These are phyloP conservation scores for Thalassia testudinum DNA, from an alignment of 116 monocot species.

Conservation along the genomic window DNA sequence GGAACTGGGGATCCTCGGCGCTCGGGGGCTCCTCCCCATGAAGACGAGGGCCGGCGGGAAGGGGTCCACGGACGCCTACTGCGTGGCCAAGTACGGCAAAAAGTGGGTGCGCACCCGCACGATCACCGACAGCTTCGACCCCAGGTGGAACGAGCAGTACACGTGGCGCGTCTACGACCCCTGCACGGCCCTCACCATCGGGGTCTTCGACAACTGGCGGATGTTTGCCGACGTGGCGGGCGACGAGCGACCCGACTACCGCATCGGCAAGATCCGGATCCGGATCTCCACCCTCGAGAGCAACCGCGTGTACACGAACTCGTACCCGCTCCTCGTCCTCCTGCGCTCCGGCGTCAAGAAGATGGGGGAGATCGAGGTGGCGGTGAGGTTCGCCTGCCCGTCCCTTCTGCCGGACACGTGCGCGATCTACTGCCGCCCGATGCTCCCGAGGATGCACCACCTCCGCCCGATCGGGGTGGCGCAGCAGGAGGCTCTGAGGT, in stretches of 20 bases:
- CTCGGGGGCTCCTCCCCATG: slow-evolving; percentile 79
- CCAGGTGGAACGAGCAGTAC: slow-evolving; percentile 97
- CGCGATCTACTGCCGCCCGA: slow-evolving; percentile 49
- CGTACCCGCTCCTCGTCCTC: slow-evolving; percentile 69
- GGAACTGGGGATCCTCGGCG: slow-evolving; percentile 75
- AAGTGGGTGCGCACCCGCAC: slow-evolving; percentile 94
- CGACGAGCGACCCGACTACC: slow-evolving; percentile 53
- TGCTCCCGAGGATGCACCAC: slow-evolving; percentile 90
- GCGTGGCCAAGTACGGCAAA: slow-evolving; percentile 92
- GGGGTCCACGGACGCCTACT: slow-evolving; percentile 91
- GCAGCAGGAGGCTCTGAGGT: slow-evolving; percentile 77
- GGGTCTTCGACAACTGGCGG: slow-evolving; percentile 92
- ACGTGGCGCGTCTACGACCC: slow-evolving; percentile 98
- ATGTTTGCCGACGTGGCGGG: slow-evolving; percentile 43
- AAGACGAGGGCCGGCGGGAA: slow-evolving; percentile 67
- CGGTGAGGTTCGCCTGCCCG: slow-evolving; percentile 59
- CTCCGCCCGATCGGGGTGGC: slow-evolving; percentile 74
- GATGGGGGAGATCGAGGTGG: slow-evolving; percentile 92
- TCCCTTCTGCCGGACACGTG: slow-evolving; percentile 67
- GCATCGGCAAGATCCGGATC: slow-evolving; percentile 84
- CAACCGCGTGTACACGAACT: slow-evolving; percentile 69
- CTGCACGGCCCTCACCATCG: slow-evolving; percentile 92
- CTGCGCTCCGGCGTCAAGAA: slow-evolving; percentile 68
- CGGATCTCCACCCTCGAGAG: slow-evolving; percentile 82
- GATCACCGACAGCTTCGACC: slow-evolving; percentile 76